Base-by-base conservation (phyloP, 495 filamentous ascomycete genomes). In the Trichoderma erinaceum region DNA sequence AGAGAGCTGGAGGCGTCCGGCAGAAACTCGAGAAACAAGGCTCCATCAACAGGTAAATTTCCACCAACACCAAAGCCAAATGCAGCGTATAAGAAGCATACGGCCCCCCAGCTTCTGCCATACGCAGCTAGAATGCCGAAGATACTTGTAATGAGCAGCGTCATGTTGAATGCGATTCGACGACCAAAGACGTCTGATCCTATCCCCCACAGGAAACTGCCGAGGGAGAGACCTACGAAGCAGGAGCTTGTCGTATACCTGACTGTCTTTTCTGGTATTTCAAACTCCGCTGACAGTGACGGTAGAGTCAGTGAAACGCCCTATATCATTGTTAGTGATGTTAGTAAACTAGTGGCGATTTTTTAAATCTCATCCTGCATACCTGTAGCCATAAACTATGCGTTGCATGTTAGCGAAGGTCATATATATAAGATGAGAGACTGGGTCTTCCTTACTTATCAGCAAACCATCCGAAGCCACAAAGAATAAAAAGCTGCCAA, bases 171-270 rank as follows among this genome's bases (percentile, higher is more conserved):
- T 35, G 91, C 90, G 73, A 88, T 84, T 50, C 87, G 82, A 16
- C 92, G 85, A 27, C 74, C 91, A 71, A 85, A 78, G 61, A 90
- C 76, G 72, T 91, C 89, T 65, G 88, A 89, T 7, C 90, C 90
- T 27, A 94, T 86, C 0, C 92, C 91, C 92, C 92, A 93, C 71
- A 92, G 87, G 21, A 89, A 83, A 25, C 91, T 92, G 0, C 92
- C 92, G 13, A 89, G 69, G 21, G 90, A 83, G 4, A 94, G 79
- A 0, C 92, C 92, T 32, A 78, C 69, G 52, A 83, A 84, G 1
- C 84, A 73, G 52, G 81, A 76, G 48, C 79, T 82, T 0, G 82
- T 84, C 0, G 83, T 85, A 69, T 85, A 85, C 61, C 83, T 77
- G 32, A 85, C 81, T 23, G 78, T 74, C 69, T 82, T 83, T 63